Evolutionary conservation across 257 asterid species (phyloP).

Genomic region (Pogostemon cablin): DNA sequence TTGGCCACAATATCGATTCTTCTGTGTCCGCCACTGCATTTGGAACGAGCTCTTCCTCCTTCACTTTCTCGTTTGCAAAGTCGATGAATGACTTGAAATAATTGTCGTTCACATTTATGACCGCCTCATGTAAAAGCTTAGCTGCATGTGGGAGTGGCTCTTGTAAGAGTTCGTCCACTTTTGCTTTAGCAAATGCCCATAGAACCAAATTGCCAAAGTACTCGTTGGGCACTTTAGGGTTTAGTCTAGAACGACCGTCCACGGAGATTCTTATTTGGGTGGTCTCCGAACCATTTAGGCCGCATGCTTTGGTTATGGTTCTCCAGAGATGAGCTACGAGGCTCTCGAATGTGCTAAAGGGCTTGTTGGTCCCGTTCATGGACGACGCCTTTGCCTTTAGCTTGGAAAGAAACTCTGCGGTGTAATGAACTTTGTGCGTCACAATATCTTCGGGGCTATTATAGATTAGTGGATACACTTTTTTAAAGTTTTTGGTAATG

Average conservation of each 20-base stretch:
- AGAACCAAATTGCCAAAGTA: conserved; percentile 82
- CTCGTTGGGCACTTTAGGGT: conserved; percentile 60
- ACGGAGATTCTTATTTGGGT: conserved; percentile 70
- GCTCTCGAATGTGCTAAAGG: conserved; percentile 76
- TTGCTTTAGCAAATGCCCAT: conserved; percentile 72
- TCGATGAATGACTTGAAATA: conserved; percentile 83
- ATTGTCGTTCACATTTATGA: conserved; percentile 50
- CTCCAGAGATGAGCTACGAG: conserved; percentile 85
- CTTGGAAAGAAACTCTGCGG: conserved; percentile 53
- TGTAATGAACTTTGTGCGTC: conserved; percentile 61
- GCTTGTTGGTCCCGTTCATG: conserved; percentile 40
- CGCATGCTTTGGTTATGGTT: conserved; percentile 69
- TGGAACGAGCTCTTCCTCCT: conserved; percentile 58
- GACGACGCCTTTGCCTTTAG: conserved; percentile 70
- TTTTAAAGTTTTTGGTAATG: conserved; percentile 36
- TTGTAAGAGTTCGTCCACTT: conserved; percentile 45
- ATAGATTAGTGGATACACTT: conserved; percentile 40
- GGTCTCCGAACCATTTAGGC: conserved; percentile 50
- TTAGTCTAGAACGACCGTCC: conserved; percentile 68
- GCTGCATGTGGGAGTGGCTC: conserved; percentile 61
- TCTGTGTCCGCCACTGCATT: conserved; percentile 56
- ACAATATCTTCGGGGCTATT: conserved; percentile 49
- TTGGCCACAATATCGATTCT: conserved; percentile 66
- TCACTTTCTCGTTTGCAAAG: conserved; percentile 55
- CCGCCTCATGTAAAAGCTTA: conserved; percentile 66